Evolutionary conservation across 495 filamentous ascomycete genomes (phyloP).

Genomic region (Aspergillus saccharolyticus): DNA sequence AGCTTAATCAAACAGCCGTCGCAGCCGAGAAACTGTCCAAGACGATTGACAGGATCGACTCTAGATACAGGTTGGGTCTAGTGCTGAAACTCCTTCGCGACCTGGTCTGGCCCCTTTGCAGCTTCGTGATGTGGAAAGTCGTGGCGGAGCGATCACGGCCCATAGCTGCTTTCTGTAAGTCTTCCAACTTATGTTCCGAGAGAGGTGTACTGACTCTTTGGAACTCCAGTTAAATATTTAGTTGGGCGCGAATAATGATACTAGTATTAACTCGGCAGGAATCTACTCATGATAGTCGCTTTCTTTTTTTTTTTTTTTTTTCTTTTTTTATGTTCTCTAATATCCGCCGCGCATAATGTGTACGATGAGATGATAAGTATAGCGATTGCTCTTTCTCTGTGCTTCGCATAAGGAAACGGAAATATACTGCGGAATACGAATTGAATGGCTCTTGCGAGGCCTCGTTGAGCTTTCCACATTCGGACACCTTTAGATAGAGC

Average conservation of each 20-base stretch:
- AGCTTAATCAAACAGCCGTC: constrained; percentile 34
- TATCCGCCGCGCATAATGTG: no score
- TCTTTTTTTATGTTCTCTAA: no score
- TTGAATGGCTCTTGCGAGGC: not conserved
- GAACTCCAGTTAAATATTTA: not conserved
- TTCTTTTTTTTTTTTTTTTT: not conserved
- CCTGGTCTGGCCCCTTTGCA: constrained; percentile 23
- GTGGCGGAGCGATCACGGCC: not conserved
- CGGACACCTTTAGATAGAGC: no score
- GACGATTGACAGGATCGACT: constrained; percentile 36
- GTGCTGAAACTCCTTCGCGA: constrained; percentile 18
- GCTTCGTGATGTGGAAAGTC: constrained; percentile 17
- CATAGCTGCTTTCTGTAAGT: no score
- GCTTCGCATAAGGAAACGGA: no score
- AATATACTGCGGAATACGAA: no score
- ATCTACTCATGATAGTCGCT: not conserved
- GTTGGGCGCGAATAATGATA: not conserved
- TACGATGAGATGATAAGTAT: no score
- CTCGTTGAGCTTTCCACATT: not conserved
- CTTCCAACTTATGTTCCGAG: constrained; percentile 4
- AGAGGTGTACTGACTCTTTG: not conserved
- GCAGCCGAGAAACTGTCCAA: constrained; percentile 38
- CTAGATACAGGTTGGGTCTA: constrained; percentile 29
- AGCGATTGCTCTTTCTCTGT: not conserved
- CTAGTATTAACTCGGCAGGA: no score